Evolutionary conservation across 2,329 filamentous ascomycete genomes (phyloP), one percentile per base, ranked within the genome.

Genomic region (Penicillium sp.): DNA sequence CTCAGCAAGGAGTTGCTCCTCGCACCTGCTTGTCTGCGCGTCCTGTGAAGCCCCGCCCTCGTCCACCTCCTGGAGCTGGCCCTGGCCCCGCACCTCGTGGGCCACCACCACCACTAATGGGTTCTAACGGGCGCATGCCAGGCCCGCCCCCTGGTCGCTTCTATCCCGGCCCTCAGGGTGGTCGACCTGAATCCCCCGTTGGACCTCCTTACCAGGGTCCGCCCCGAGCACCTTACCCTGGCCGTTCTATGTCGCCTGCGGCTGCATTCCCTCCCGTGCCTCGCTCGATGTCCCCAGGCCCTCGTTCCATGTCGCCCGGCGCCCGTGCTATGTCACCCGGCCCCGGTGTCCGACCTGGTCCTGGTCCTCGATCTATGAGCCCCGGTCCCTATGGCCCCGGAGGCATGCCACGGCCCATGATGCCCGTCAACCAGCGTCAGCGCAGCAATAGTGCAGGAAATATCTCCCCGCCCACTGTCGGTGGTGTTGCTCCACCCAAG

Each of bases 1-100:
- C 92, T 62, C 85, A 91, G 70, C 93, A 98, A 81, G 95, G 95
- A 81, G 95, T 98, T 55, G 92, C 91, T 59, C 95, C 95, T 14
- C 88, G 95, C 68, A 97, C 93, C 40, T 99, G 95, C 79, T 84
- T 99, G 53, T 98, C 95, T 14, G 91, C 92, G 60, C 89, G 93
- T 53, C 92, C 94, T 19, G 90, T 98, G 64, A 97, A 96, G 82
- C 92, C 93, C 51, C 89, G 93, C 49, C 82, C 85, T 43, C 81
- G 76, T 33, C 72, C 71, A 10, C 73, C 75, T 38, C 73, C 75
- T 49, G 75, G 77, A 46, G 63, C 64, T 49, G 69, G 65, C 54
- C 73, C 73, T 54, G 69, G 65, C 51, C 73, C 73, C 54, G 76
- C 72, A 28, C 68, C 70, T 58, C 70, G 71, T 45, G 73, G 75